Base-by-base conservation (phyloP, 1,284 basidiomycete species). In the Abortiporus biennis region DNA sequence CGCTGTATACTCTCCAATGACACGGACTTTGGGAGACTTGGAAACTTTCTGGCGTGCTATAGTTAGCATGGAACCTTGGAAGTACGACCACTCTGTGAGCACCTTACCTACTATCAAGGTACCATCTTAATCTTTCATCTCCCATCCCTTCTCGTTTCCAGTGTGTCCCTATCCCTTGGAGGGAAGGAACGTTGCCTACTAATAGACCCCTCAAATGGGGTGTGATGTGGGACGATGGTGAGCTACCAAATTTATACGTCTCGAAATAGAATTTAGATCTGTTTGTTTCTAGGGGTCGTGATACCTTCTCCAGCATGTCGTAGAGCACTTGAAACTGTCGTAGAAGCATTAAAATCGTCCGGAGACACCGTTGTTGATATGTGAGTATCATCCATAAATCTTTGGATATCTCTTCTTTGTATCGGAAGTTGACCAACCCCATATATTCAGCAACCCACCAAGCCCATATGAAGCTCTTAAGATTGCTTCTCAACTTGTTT, bases 281-380 rank as follows among this genome's bases (percentile, higher is more conserved):
- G 9, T 21, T 19, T 30, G 13, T 22, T 3, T 38, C 3, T 40
- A 61, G 59, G 59, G 21, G 64, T 79, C 42, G 65, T 74, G 25
- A 52, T 67, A 40, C 72, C 78, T 1, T 77, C 76, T 15, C 83
- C 83, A 0, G 78, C 82, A 2, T 78, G 74, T 51, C 59, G 61
- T 17, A 65, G 84, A 16, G 82, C 80, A 0, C 66, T 86, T 13
- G 46, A 66, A 22, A 67, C 68, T 37, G 69, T 74, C 4, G 69
- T 78, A 2, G 59, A 67, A 1, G 68, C 68, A 0, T 58, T 85
- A 11, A 47, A 59, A 24, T 51, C 60, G 24, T 59, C 62, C 5
- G 79, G 77, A 2, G 76, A 83, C 49, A 68, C 75, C 32, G 68
- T 76, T 11, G 61, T 76, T 16, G 49, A 61, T 17, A 67, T 78